Base-by-base conservation (phyloP, 257 asterid genomes). In the Solanum peruvianum region DNA sequence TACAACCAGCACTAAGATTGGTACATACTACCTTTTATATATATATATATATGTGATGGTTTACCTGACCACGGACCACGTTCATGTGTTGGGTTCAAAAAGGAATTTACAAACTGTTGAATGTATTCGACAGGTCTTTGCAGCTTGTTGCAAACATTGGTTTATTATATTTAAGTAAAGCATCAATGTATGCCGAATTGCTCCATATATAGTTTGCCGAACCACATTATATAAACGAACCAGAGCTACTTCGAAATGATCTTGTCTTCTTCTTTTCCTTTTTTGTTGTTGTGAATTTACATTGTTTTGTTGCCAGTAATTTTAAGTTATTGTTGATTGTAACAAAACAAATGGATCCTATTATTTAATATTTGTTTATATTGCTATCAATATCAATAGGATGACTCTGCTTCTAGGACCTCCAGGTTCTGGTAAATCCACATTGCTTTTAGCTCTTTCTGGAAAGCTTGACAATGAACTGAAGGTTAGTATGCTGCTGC, bases 401-500 rank as follows among this genome's bases (percentile, higher is more conserved):
- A 92, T 96, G 93, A 96, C 99, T 49, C 90, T 95, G 81, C 99
- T 96, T 89, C 89, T 95, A 88, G 98, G 98, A 58, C 98, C 99
- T 89, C 99, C 99, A 66, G 97, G 97, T 88, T 95, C 99, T 42
- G 99, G 99, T 52, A 96, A 96, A 90, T 93, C 99, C 67, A 92
- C 98, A 14, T 88, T 96, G 76, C 95, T 96, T 87, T 89, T 84
- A 67, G 98, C 95, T 84, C 98, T 96, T 86, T 93, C 98, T 11
- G 99, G 99, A 88, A 96, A 94, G 90, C 98, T 95, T 29, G 94
- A 94, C n/a, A 76, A 47, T 33, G 88, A 89, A 85, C 90, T 96
- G 90, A 93, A 93, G 99, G 99, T 95, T 77, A 83, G 95, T 90
- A 71, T 41, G 39, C 35, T 8, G 21, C 20, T 66, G 23, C 64